Evolutionary conservation across 2,329 filamentous ascomycete genomes (phyloP).

Genomic region (Claviceps capensis): DNA sequence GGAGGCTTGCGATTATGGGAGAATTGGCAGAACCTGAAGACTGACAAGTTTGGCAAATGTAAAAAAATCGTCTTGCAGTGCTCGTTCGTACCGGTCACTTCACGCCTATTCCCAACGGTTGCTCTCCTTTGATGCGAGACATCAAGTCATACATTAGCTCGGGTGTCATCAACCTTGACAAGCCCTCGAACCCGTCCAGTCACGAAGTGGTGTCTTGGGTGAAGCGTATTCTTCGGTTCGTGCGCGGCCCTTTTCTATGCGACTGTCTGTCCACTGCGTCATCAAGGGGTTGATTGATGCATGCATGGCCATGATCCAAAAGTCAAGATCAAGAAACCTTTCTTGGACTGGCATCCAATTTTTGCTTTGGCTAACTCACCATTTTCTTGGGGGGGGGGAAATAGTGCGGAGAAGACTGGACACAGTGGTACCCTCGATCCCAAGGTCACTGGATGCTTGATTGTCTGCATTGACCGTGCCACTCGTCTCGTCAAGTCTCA

Average conservation of each 20-base stretch:
- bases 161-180: conserved; percentile 84
- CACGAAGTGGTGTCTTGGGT: conserved; percentile 99
- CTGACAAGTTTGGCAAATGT: conserved; percentile 2
- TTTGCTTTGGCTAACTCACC: background rate
- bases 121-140: conserved; percentile 81
- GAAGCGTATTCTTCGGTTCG: conserved; percentile 85
- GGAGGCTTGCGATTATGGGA: background rate
- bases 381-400: background rate
- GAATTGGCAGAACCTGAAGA: background rate
- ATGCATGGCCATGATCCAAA: too few species aligned
- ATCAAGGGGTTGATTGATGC: background rate
- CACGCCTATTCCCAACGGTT: conserved; percentile 89
- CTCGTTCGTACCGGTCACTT: conserved; percentile 91
- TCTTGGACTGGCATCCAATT: too few species aligned
- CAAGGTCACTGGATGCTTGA: conserved; percentile 92
- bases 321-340: too few species aligned
- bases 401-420: conserved; percentile 70
- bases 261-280: background rate
- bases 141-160: conserved; percentile 95
- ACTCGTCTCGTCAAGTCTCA: conserved; percentile 97
- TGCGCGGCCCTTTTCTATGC: conserved; percentile 2
- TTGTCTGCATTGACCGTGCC: conserved; percentile 90
- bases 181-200: conserved; percentile 87
- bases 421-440: conserved; percentile 97
- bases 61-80: conserved; percentile 34